Percentiles rank a stretch among this genome's conserved stretches.
phyloP scores from a whole-genome alignment of 176 grass and related monocot species.

The Musa itinerans region DNA sequence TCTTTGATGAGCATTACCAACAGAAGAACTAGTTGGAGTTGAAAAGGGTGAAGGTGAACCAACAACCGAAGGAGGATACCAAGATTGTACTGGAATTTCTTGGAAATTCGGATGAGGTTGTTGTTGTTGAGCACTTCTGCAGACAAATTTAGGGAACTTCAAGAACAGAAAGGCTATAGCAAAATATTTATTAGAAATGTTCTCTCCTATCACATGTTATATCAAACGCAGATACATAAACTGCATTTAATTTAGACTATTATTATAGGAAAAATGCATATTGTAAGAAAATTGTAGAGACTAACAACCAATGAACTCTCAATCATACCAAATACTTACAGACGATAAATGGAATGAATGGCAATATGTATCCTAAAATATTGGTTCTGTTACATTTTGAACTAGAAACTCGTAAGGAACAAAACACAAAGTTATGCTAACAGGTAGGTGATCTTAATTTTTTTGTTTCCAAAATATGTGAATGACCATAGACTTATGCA shows the following conservation, averaged over 20 bases:
- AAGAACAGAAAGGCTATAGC: not conserved
- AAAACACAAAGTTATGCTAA: not conserved
- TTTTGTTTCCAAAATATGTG: not conserved
- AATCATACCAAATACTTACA: not conserved
- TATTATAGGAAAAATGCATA: not conserved
- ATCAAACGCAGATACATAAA: not conserved
- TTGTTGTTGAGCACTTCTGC: conserved; percentile 45
- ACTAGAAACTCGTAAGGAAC: not conserved
- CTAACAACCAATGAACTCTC: not conserved
- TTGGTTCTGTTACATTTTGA: not conserved
- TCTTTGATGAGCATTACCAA: conserved; percentile 45
- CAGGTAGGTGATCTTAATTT: not conserved
- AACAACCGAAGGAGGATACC: conserved; percentile 61
- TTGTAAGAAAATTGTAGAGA: not conserved
- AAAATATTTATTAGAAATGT: not conserved
- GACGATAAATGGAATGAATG: not conserved
- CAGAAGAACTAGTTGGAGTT: conserved; percentile 39
- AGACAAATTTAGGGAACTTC: not conserved
- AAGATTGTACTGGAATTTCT: conserved; percentile 55
- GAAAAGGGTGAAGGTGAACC: conserved; percentile 51
- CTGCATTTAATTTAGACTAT: not conserved
- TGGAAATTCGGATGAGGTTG: conserved; percentile 52
- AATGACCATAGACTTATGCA: not conserved
- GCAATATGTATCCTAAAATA: not conserved
- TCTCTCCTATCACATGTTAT: not conserved